Conservation (phyloP, 2,329 filamentous ascomycete genomes). For the Lachnellula cervina region DNA sequence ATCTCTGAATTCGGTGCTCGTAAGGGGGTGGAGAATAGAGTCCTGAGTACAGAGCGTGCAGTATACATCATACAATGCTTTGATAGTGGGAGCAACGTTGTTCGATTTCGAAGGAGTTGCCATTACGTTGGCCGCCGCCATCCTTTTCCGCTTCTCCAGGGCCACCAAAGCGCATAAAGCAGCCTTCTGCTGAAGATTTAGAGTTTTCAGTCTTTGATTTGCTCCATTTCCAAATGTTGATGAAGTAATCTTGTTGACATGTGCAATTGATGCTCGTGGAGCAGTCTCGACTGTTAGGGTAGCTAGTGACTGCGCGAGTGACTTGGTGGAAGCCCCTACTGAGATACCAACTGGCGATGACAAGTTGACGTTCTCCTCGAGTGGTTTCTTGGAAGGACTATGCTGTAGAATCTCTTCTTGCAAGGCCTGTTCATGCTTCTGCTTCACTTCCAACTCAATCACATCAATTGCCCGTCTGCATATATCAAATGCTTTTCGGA, state of each 20-base stretch:
- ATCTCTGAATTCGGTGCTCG: slow-evolving; percentile 88
- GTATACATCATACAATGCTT: slow-evolving; percentile 80
- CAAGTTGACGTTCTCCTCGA: slow-evolving; percentile 78
- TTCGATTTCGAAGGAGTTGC: slow-evolving; percentile 58
- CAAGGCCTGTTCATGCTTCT: slow-evolving; percentile 62
- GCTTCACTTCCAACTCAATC: slow-evolving; percentile 76
- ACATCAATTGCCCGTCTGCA: slow-evolving; percentile 85
- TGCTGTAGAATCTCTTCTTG: slow-evolving; percentile 51
- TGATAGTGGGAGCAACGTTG: slow-evolving; percentile 70
- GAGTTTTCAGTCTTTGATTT: slow-evolving; percentile 72
- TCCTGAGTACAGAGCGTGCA: slow-evolving; percentile 77
- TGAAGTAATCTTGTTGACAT: slow-evolving; percentile 87
- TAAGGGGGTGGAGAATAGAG: slow-evolving; percentile 83
- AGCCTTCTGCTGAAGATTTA: slow-evolving; percentile 96
- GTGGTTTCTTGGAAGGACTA: slow-evolving; percentile 68
- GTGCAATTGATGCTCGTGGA: slow-evolving; percentile 81
- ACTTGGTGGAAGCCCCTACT: slow-evolving; percentile 28
- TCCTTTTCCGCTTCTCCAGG: slow-evolving; percentile 70
- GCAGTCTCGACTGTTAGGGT: slow-evolving; percentile 70
- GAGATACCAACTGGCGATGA: slow-evolving; percentile 44
- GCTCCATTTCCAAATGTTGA: slow-evolving; percentile 88
- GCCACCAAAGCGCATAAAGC: slow-evolving; percentile 84
- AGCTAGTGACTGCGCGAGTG: slow-evolving; percentile 44
- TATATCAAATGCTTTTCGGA: slow-evolving; percentile 94
- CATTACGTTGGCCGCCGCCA: slow-evolving; percentile 40